Evolutionary conservation across 768 basidiomycete species (phyloP), one percentile per base, ranked within the genome.

Genomic region (Lentinus brumalis): DNA sequence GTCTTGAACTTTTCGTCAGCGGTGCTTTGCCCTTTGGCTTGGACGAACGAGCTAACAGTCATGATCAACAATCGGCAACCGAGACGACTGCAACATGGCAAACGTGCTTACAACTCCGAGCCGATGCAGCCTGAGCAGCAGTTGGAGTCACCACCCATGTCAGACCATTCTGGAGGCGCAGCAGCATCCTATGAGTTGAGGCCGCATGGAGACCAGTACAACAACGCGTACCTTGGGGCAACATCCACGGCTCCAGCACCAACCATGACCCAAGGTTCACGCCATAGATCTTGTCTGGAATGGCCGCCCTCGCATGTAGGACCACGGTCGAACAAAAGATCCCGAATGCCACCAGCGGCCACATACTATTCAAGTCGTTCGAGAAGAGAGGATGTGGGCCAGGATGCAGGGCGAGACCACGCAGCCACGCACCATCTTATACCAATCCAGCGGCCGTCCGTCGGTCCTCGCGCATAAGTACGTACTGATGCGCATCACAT

Each of bases 201-300:
- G 14, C 35, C 21, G 21, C 21, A 26, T 26, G 21, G 21, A 26
- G 21, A 26, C 21, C 21, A 26, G 21, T 26, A 26, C 21, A 26
- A 26, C 21, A 26, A 26, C 21, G 21, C 66, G 2, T 61, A 86
- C 86, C 87, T 71, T 79, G 75, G 9, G 89, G 89, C 44, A 91
- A 77, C 90, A 92, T 92, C 91, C 91, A 92, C n/a, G 89, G 66
- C 67, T 92, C 91, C 5, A 91, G 71, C 0, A 92, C 72, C 52
- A 92, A 79, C 91, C 86, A 88, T 56, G 84, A 84, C 14, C 88
- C 87, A 35, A 91, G 68, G 68, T 91, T 90, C 3, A 90, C 88
- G 50, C 89, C 89, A 67, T 88, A 85, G 15, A 88, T 85, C 63
- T 88, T 87, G 64, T 67, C 65, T 4, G 71, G 69, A 11, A 66